Conservation (phyloP, 345 rosid genomes). For the Jatropha curcas region DNA sequence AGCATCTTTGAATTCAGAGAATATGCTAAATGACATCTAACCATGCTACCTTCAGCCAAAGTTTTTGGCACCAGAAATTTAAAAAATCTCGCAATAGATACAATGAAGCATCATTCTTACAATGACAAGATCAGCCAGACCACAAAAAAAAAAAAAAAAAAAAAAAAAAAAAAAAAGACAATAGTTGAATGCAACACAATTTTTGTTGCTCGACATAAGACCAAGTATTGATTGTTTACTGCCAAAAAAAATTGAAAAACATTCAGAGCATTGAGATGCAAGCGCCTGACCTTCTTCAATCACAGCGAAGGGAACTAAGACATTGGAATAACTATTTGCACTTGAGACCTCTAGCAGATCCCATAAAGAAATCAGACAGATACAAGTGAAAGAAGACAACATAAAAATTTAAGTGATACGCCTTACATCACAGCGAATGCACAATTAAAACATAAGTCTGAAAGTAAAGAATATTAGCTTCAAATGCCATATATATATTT, state of each 20-base stretch:
- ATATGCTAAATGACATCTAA: background rate
- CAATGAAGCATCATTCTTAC: background rate
- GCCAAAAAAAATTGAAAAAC: background rate
- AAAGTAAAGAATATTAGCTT: background rate
- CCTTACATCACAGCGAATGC: background rate
- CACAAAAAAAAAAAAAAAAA: too few relatives aligned
- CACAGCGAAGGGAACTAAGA: too few relatives aligned
- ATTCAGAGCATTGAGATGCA: background rate
- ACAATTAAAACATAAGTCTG: background rate
- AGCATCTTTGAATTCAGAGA: background rate
- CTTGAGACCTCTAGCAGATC: too few relatives aligned
- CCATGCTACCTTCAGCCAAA: background rate
- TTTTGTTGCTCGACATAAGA: background rate
- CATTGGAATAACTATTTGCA: too few relatives aligned
- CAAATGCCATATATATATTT: background rate
- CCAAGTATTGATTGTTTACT: background rate
- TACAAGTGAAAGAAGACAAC: too few relatives aligned
- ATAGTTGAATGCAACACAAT: background rate
- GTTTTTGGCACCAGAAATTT: background rate
- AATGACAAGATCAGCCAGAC: background rate
- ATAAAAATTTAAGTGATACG: background rate
- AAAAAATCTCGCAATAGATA: background rate
- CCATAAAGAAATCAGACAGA: too few relatives aligned
- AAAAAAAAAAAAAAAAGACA: background rate
- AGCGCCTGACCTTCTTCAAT: constrained; percentile 4